Evolutionary conservation across 192 early-diverging fungal species (phyloP).

Genomic region (Podila clonocystis): DNA sequence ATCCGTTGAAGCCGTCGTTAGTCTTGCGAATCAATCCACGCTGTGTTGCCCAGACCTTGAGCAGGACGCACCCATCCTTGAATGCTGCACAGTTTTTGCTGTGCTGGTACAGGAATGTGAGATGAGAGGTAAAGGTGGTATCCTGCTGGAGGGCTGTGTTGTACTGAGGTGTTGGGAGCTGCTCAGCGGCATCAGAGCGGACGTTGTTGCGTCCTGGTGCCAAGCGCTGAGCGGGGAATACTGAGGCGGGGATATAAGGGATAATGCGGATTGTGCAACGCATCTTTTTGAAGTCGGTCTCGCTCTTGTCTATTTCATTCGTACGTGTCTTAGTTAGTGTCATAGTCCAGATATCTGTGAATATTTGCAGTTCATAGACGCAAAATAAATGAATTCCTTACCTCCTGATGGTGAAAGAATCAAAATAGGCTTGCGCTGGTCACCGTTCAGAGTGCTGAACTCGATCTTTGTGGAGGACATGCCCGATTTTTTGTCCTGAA

Average conservation of each 20-base stretch:
- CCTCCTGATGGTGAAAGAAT: conserved; percentile 63
- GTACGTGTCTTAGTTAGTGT: too few species aligned
- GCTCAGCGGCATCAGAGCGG: conserved; percentile 58
- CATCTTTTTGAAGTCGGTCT: conserved; percentile 72
- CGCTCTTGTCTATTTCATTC: conserved; percentile 57
- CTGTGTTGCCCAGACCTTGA: conserved; percentile 89
- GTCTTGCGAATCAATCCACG: conserved; percentile 64
- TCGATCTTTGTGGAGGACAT: conserved; percentile 62
- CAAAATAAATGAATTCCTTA: conserved; percentile 20
- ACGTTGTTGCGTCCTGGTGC: conserved; percentile 87
- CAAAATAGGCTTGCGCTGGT: conserved; percentile 72
- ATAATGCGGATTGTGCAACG: conserved; percentile 81
- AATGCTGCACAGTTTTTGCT: conserved; percentile 78
- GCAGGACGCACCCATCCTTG: conserved; percentile 79
- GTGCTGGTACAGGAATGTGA: conserved; percentile 83
- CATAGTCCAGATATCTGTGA: too few species aligned
- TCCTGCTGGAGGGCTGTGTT: conserved; percentile 87
- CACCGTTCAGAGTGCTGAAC: conserved; percentile 64
- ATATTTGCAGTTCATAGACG: background rate
- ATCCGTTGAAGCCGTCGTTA: conserved; percentile 72
- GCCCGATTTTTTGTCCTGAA: conserved; percentile 58
- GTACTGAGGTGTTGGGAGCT: conserved; percentile 88
- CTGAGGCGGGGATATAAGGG: conserved; percentile 70
- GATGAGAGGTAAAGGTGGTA: conserved; percentile 74
- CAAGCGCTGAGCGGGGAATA: conserved; percentile 77